A percentile compares a stretch with the other conserved stretches of the same genome.
Conservation (phyloP, 2,329 filamentous ascomycete species). For the Apiospora pterosperma region DNA sequence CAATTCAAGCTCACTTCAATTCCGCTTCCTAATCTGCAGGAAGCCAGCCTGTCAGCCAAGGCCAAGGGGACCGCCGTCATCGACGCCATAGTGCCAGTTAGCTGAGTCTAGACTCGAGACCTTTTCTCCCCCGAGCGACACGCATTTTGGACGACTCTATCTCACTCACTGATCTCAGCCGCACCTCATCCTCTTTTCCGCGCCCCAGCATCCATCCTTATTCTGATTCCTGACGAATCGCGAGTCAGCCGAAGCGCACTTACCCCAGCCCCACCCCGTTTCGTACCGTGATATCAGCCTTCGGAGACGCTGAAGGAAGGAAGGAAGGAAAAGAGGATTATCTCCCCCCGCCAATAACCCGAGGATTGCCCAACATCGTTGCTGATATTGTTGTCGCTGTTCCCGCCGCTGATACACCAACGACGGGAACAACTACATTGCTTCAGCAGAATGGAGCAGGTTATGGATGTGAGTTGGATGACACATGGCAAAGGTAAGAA, state of each 20-base stretch:
- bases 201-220: not conserved
- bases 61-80: not conserved
- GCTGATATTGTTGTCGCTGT: not conserved
- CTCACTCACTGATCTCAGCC: not conserved
- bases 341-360: not conserved
- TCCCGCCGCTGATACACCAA: not conserved
- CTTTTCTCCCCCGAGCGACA: not conserved
- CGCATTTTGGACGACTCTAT: not conserved
- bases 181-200: not conserved
- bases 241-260: not conserved
- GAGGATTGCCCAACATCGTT: not conserved
- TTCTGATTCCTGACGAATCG: not conserved
- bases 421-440: not conserved
- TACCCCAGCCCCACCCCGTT: constrained; percentile 1
- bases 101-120: not conserved
- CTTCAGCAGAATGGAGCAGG: constrained; percentile 63
- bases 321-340: not conserved
- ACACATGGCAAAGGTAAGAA: constrained; percentile 75
- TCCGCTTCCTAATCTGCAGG: not conserved
- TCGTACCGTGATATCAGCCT: constrained; percentile 2
- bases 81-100: not conserved
- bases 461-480: constrained; percentile 89
- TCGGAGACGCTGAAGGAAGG: not conserved
- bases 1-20: constrained; percentile 6
- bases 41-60: not conserved